phyloP scores from a whole-genome alignment of 805 yeast genomes.

The Debaryomyces tyrocola region DNA sequence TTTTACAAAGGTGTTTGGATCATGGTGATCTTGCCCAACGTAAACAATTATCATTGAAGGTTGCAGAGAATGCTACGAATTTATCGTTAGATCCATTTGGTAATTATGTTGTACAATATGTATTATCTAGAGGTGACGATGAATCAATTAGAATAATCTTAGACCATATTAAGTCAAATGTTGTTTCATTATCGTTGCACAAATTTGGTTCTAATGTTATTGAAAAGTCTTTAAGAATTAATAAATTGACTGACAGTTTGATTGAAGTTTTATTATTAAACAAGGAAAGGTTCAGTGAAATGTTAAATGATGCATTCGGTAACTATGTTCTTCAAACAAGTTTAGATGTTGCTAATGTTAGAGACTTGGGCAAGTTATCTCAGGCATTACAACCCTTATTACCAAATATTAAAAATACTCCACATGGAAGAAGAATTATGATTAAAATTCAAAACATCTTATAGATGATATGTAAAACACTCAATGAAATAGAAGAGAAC shows the following conservation, averaged over 20 bases:
- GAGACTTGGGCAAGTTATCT: conserved; percentile 55
- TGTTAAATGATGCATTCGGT: conserved; percentile 59
- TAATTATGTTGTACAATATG: conserved; percentile 94
- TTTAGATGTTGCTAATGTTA: conserved; percentile 52
- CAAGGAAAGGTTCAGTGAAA: conserved; percentile 33
- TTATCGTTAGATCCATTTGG: conserved; percentile 93
- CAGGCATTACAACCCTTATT: conserved; percentile 69
- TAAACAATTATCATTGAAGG: conserved; percentile 59
- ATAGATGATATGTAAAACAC: not conserved
- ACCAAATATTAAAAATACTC: conserved; percentile 80
- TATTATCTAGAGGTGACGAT: conserved; percentile 53
- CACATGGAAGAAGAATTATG: conserved; percentile 93
- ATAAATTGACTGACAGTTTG: conserved; percentile 45
- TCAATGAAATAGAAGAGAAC: not conserved
- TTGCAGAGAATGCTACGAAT: conserved; percentile 66
- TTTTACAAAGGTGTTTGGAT: conserved; percentile 90
- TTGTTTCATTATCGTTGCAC: conserved; percentile 52
- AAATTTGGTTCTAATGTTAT: conserved; percentile 63
- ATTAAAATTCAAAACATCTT: conserved; percentile 49
- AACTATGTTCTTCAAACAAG: conserved; percentile 61
- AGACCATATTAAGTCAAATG: conserved; percentile 34
- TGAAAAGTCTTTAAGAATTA: conserved; percentile 54
- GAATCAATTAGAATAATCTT: conserved; percentile 31
- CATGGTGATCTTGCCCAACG: conserved; percentile 77
- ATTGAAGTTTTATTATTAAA: conserved; percentile 42